Conservation (phyloP, 495 filamentous ascomycete genomes). For the Podospora sp. region DNA sequence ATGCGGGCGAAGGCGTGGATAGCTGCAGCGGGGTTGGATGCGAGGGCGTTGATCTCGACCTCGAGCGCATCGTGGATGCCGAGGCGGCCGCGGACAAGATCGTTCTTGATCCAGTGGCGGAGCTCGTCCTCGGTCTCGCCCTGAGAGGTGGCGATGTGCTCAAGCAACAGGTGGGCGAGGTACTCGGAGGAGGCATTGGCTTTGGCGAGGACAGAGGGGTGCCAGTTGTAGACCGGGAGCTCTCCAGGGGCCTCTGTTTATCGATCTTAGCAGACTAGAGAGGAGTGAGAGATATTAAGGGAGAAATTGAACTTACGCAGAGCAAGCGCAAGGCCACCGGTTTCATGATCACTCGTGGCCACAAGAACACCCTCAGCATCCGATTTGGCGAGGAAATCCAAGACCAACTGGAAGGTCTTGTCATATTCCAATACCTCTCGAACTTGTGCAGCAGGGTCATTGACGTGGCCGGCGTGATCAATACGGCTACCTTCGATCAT, state of each 20-base stretch:
- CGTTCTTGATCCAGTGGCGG: slow-evolving; percentile 59
- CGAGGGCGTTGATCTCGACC: slow-evolving; percentile 67
- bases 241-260: slow-evolving; percentile 38
- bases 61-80: slow-evolving; percentile 75
- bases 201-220: slow-evolving; percentile 76
- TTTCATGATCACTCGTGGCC: slow-evolving; percentile 92
- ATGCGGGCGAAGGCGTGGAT: slow-evolving; percentile 76
- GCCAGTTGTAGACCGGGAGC: slow-evolving; percentile 75
- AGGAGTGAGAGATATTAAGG: background rate
- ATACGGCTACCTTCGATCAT: slow-evolving; percentile 98
- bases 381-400: slow-evolving; percentile 80
- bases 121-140: slow-evolving; percentile 43
- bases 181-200: slow-evolving; percentile 78
- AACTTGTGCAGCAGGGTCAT: slow-evolving; percentile 94
- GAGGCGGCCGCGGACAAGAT: slow-evolving; percentile 65
- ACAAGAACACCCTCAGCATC: slow-evolving; percentile 78
- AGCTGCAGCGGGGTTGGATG: slow-evolving; percentile 55
- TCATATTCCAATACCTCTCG: slow-evolving; percentile 94
- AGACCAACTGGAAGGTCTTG: slow-evolving; percentile 74
- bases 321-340: slow-evolving; percentile 81
- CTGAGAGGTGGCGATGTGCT: slow-evolving; percentile 51
- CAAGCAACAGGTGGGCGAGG: slow-evolving; percentile 59
- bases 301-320: slow-evolving; percentile 58
- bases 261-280: slow-evolving; percentile 22
- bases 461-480: slow-evolving; percentile 93